Conservation (phyloP, 495 filamentous ascomycete genomes). For the Aspergillus panamensis region DNA sequence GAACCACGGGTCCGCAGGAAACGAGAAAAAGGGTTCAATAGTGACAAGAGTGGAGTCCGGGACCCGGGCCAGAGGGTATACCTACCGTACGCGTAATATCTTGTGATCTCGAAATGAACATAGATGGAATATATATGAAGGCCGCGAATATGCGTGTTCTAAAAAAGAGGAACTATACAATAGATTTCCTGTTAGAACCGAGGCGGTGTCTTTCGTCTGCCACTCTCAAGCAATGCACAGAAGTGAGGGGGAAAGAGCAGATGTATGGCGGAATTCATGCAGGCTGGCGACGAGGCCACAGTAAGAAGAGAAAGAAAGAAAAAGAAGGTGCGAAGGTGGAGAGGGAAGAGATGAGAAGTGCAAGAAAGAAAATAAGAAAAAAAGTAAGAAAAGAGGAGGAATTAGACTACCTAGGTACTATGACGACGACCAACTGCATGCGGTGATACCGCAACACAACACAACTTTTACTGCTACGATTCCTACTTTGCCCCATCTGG, state of each 20-base stretch:
- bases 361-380: constrained; percentile 6
- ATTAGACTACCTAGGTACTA: neutral
- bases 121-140: neutral
- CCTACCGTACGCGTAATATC: neutral
- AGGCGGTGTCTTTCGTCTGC: neutral
- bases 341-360: neutral
- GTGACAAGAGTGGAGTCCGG: constrained; percentile 5
- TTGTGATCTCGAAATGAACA: neutral
- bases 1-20: constrained; percentile 27
- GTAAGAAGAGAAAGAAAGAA: neutral
- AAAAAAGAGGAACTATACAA: neutral
- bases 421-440: constrained; percentile 14
- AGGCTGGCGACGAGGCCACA: constrained; percentile 1
- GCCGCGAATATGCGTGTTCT: neutral
- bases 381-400: neutral
- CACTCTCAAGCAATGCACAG: neutral
- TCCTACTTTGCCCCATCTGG: neutral
- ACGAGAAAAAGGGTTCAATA: neutral
- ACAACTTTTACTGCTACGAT: neutral
- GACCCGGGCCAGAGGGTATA: constrained; percentile 1
- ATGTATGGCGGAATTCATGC: constrained; percentile 1
- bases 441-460: constrained; percentile 1
- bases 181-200: constrained; percentile 1
- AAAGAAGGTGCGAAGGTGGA: neutral
- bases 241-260: constrained; percentile 6